Conservation (phyloP, 345 rosid genomes). For the Aquilaria yunnanensis region DNA sequence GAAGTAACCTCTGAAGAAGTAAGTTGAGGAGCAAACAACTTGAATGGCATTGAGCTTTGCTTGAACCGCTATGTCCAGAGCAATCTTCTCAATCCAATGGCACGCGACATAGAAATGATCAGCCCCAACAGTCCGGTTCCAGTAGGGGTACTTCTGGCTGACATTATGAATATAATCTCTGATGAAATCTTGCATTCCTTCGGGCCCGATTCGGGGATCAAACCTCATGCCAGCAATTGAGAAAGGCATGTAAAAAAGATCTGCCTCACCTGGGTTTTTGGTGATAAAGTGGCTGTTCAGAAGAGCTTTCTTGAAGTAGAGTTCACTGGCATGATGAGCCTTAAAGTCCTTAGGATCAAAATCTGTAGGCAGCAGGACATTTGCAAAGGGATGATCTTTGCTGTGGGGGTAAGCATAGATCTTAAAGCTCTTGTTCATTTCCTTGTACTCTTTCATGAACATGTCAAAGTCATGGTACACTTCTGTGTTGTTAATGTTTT, state of each 20-base stretch:
- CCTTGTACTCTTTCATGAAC: conserved; percentile 43
- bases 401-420: conserved; percentile 50
- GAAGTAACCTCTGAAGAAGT: conserved; percentile 33
- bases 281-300: conserved; percentile 46
- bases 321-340: conserved; percentile 51
- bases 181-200: conserved; percentile 38
- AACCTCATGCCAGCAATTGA: conserved; percentile 41
- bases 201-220: conserved; percentile 34
- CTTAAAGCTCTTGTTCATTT: conserved; percentile 55
- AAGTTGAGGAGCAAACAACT: conserved; percentile 49
- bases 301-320: conserved; percentile 46
- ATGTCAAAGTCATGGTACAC: conserved; percentile 37
- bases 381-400: conserved; percentile 39
- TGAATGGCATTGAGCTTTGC: conserved; percentile 44
- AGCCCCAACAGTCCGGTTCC: conserved; percentile 47
- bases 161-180: conserved; percentile 32
- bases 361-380: conserved; percentile 34
- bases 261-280: conserved; percentile 34
- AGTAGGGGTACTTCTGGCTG: conserved; percentile 37
- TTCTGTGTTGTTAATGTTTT: conserved; percentile 21
- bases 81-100: conserved; percentile 38
- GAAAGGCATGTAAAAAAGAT: conserved; percentile 55
- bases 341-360: conserved; percentile 20
- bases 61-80: conserved; percentile 28
- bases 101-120: conserved; percentile 55